Percentiles rank a stretch among this genome's conserved stretches.
phyloP scores from a whole-genome alignment of 345 rosid species.

The Atalantia buxifolia region DNA sequence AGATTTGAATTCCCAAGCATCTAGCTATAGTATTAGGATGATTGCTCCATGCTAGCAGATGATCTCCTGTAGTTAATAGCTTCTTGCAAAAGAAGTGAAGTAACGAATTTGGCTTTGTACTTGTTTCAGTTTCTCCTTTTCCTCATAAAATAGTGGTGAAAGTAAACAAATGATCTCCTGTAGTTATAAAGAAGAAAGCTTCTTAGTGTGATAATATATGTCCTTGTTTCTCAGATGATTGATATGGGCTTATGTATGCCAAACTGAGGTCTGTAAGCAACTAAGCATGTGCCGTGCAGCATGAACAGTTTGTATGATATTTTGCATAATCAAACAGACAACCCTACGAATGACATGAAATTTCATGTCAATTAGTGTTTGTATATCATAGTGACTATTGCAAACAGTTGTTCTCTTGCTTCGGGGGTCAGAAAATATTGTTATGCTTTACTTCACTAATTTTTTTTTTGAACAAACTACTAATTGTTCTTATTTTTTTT shows the following conservation, averaged over 20 bases:
- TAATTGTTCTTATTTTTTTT: neutral
- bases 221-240: neutral
- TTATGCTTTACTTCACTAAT: neutral
- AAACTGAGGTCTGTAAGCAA: neutral
- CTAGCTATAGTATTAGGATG: neutral
- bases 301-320: neutral
- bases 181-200: neutral
- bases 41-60: neutral
- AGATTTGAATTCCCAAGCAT: neutral
- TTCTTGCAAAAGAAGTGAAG: neutral
- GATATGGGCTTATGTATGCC: neutral
- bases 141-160: neutral
- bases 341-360: neutral
- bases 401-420: neutral
- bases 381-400: neutral
- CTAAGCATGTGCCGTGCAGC: neutral
- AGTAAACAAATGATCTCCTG: neutral
- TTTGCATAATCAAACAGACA: neutral
- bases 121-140: neutral
- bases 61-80: too few relatives aligned
- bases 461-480: neutral
- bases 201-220: neutral
- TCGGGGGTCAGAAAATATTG: neutral
- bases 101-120: neutral
- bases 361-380: neutral